Percentiles rank a stretch among this genome's conserved stretches.
Conservation (phyloP, 106 monocot species). For the Dactylorhiza incarnata region DNA sequence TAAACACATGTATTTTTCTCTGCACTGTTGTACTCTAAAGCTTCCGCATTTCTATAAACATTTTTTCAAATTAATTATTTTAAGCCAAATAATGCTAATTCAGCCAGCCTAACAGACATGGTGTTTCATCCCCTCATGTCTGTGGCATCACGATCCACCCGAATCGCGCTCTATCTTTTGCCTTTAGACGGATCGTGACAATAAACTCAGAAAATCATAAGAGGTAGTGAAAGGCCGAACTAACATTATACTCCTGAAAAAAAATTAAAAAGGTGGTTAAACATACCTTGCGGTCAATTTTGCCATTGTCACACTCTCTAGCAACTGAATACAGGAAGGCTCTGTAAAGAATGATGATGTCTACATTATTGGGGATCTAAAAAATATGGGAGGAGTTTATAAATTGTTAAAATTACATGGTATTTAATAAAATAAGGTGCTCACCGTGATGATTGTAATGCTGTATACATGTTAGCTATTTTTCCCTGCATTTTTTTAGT, state of each 20-base stretch:
- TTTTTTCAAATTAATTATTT: no score
- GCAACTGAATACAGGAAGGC: conserved; percentile 96
- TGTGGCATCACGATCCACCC: no score
- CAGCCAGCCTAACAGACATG: no score
- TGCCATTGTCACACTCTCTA: conserved; percentile 87
- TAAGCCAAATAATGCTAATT: no score
- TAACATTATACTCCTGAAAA: neutral
- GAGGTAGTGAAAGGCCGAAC: neutral
- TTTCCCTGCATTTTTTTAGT: conserved; percentile 58
- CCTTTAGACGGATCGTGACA: no score
- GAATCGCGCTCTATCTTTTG: no score
- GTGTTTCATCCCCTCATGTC: no score
- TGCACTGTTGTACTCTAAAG: no score
- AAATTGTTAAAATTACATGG: neutral
- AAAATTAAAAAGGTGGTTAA: neutral
- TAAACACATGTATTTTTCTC: no score
- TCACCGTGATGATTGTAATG: conserved; percentile 87
- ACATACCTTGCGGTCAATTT: conserved; percentile 74
- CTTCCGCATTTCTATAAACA: no score
- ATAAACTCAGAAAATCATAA: neutral
- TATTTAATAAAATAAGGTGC: neutral
- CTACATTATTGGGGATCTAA: conserved; percentile 4
- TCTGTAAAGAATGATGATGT: conserved; percentile 27
- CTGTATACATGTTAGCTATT: conserved; percentile 96
- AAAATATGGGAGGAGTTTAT: neutral